Evolutionary conservation across 225 moss, liverwort and hornwort genomes (phyloP).

Genomic region (Asterella californica): DNA sequence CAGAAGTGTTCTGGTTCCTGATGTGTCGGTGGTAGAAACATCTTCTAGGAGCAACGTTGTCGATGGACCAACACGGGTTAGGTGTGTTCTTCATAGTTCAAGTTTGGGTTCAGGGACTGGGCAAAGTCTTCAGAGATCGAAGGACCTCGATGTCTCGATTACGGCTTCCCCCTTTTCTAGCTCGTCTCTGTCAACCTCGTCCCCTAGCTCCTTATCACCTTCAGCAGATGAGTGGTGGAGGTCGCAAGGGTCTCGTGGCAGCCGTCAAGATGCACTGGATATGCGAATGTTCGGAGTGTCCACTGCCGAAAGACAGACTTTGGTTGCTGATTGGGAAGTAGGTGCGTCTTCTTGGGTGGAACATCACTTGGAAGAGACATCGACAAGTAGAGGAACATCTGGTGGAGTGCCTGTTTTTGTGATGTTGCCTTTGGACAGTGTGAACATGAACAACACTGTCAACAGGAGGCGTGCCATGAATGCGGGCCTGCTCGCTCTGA

Average conservation of each 20-base stretch:
- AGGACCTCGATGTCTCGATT: slow-evolving; percentile 1
- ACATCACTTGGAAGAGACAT: slow-evolving; percentile 22
- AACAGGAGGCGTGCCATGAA: slow-evolving; percentile 34
- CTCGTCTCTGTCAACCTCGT: background rate
- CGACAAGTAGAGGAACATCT: slow-evolving; percentile 24
- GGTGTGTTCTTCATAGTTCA: slow-evolving; percentile 14
- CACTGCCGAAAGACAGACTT: background rate
- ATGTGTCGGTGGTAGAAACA: slow-evolving; percentile 6
- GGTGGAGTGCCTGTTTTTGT: slow-evolving; percentile 31
- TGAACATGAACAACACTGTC: slow-evolving; percentile 34
- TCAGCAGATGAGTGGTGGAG: slow-evolving; percentile 28
- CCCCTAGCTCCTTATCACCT: background rate
- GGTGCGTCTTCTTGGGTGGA: slow-evolving; percentile 8
- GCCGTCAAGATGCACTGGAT: slow-evolving; percentile 14
- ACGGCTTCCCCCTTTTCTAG: slow-evolving; percentile 8
- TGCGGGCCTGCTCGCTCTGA: slow-evolving; percentile 27
- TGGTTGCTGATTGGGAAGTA: slow-evolving; percentile 8
- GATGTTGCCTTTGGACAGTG: slow-evolving; percentile 34
- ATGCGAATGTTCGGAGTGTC: slow-evolving; percentile 19
- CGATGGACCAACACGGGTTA: slow-evolving; percentile 16
- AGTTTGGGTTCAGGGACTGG: slow-evolving; percentile 12
- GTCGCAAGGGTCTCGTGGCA: slow-evolving; percentile 8
- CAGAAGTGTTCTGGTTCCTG: background rate
- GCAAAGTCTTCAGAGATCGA: slow-evolving; percentile 2
- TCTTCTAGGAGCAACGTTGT: background rate